phyloP scores from a whole-genome alignment of 2,329 filamentous ascomycete genomes.

The Fusarium falciforme region DNA sequence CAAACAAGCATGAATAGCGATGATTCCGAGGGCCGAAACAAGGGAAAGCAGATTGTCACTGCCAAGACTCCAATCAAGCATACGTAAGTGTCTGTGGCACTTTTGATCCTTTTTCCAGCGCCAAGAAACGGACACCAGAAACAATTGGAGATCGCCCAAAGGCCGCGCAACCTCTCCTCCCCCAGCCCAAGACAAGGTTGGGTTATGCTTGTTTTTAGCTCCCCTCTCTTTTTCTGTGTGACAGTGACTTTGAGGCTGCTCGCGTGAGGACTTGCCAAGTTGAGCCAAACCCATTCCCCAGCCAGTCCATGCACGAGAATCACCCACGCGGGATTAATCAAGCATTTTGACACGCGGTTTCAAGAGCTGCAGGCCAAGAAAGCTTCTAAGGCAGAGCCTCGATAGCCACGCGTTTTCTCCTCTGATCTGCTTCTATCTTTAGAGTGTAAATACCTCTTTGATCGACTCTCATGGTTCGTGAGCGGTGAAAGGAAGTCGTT shows the following conservation, averaged over 20 bases:
- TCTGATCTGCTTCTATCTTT: conserved; percentile 14
- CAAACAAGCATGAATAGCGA: not conserved
- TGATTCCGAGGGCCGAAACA: not conserved
- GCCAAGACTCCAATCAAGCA: not conserved
- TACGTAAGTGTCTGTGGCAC: conserved; percentile 2
- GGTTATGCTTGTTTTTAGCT: conserved; percentile 26
- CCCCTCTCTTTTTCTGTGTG: not conserved
- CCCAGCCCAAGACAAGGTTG: conserved; percentile 5
- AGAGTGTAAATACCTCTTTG: not conserved
- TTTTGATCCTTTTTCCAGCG: not conserved
- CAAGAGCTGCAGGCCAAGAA: conserved; percentile 16
- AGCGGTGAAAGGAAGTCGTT: not conserved
- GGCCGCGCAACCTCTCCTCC: conserved; percentile 24
- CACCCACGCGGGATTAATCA: not conserved
- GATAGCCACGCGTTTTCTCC: conserved; percentile 28
- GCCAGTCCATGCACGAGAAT: not conserved
- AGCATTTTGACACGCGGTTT: not conserved
- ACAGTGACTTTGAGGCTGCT: not conserved
- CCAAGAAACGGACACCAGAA: not conserved
- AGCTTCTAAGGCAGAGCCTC: conserved; percentile 21
- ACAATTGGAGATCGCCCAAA: not conserved
- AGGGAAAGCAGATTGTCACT: not conserved
- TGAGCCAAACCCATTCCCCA: not conserved
- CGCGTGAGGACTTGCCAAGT: conserved; percentile 26
- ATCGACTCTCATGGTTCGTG: not conserved